Conservation (phyloP, 352 stramenopile genomes). For the Nothophytophthora sp. region DNA sequence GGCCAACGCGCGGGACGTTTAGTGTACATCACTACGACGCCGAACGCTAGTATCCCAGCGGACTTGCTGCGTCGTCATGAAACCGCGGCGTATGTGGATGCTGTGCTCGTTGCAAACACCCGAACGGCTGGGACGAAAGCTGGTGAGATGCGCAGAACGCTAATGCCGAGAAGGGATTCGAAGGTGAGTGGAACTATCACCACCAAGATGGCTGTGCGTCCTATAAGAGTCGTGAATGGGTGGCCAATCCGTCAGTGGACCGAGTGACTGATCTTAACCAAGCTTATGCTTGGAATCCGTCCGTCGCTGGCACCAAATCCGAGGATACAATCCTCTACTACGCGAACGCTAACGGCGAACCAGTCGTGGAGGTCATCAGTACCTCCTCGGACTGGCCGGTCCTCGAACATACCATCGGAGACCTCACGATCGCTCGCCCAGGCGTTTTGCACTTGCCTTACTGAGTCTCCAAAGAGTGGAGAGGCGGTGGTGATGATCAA, state of each 20-base stretch:
- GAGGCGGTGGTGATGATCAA: constrained; percentile 87
- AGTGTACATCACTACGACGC: constrained; percentile 58
- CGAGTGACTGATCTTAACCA: constrained; percentile 44
- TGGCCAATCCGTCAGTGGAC: constrained; percentile 47
- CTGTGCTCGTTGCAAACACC: constrained; percentile 48
- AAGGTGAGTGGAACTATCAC: constrained; percentile 63
- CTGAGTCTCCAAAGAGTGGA: constrained; percentile 80
- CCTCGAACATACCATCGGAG: constrained; percentile 52
- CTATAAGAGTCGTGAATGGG: constrained; percentile 78
- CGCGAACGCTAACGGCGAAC: constrained; percentile 13
- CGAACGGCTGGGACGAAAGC: constrained; percentile 27
- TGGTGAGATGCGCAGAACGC: constrained; percentile 52
- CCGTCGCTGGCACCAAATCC: constrained; percentile 70
- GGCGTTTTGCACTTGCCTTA: constrained; percentile 64
- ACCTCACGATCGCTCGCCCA: constrained; percentile 45
- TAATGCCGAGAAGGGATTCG: constrained; percentile 55
- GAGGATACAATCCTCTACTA: constrained; percentile 68
- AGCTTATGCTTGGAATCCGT: constrained; percentile 75
- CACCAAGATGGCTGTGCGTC: constrained; percentile 66
- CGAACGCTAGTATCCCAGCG: constrained; percentile 24
- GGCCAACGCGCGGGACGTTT: constrained; percentile 64
- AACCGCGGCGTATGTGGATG: constrained; percentile 71
- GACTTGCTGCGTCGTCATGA: constrained; percentile 63
- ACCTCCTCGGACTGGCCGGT: constrained; percentile 48
- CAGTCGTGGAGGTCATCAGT: constrained; percentile 61